phyloP scores from a whole-genome alignment of 2,329 filamentous ascomycete genomes.

The Colletotrichum trifolii region DNA sequence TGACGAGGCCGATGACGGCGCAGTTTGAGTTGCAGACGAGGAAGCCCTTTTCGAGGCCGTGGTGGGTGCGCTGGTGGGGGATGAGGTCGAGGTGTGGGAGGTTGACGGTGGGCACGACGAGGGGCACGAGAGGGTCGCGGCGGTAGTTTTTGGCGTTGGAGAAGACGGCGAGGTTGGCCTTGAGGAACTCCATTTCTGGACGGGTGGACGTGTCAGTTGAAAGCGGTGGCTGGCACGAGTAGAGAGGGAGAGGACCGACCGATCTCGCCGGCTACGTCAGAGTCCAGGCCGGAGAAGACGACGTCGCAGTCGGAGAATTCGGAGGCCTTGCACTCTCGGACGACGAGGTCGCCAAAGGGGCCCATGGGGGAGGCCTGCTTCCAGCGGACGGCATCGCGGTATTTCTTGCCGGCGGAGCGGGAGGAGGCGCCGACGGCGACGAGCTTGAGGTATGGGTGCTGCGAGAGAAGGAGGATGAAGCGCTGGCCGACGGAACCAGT shows the following conservation, averaged over 20 bases:
- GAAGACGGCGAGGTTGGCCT: conserved; percentile 89
- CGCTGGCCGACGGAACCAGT: conserved; percentile 96
- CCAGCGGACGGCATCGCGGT: conserved; percentile 94
- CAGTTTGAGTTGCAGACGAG: conserved; percentile 98
- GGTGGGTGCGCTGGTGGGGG: conserved; percentile 83
- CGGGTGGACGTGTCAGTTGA: conserved; percentile 30
- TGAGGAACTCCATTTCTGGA: conserved; percentile 90
- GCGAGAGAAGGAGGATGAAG: conserved; percentile 90
- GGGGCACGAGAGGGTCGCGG: conserved; percentile 86
- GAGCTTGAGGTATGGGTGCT: conserved; percentile 87
- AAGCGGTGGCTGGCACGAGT: conserved; percentile 2
- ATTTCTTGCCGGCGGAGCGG: conserved; percentile 90
- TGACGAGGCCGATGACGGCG: conserved; percentile 94
- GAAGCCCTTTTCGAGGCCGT: conserved; percentile 84
- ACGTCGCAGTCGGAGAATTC: conserved; percentile 92
- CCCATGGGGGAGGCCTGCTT: conserved; percentile 91
- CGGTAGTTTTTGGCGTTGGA: conserved; percentile 99
- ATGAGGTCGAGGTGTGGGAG: conserved; percentile 87
- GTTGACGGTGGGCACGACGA: conserved; percentile 96
- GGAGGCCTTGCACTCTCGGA: conserved; percentile 84
- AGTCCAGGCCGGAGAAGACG: conserved; percentile 92
- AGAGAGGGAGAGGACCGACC: conserved; percentile 66
- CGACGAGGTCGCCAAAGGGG: conserved; percentile 81
- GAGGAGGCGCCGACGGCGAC: conserved; percentile 91
- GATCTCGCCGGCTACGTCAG: conserved; percentile 91